Percentiles rank a stretch among this genome's conserved stretches.
These are phyloP conservation scores for Taphrina pruni DNA, from an alignment of 1,139 yeast genomes.

Conservation along the genomic window DNA sequence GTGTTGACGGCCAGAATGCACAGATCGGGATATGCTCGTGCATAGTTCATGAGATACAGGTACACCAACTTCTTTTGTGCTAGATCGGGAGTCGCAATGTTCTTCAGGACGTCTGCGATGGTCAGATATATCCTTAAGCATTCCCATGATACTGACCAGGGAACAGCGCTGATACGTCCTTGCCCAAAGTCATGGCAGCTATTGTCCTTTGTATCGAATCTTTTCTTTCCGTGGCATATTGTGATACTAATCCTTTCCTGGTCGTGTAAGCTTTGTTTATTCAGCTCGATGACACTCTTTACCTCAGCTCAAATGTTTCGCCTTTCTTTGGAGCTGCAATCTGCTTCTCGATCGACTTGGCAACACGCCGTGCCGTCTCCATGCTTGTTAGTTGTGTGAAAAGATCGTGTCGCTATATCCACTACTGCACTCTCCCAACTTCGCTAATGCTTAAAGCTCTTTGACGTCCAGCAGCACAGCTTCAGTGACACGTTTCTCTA, in stretches of 20 bases:
- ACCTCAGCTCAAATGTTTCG: slow-evolving; percentile 41
- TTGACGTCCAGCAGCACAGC: no score
- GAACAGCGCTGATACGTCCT: slow-evolving; percentile 90
- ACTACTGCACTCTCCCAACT: no score
- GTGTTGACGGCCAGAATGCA: slow-evolving; percentile 97
- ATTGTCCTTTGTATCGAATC: slow-evolving; percentile 97
- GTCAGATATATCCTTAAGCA: neutral
- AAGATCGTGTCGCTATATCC: no score
- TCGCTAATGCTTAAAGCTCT: no score
- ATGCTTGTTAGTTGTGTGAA: neutral
- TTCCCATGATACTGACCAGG: slow-evolving; percentile 55
- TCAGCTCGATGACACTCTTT: neutral
- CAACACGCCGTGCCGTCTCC: slow-evolving; percentile 31
- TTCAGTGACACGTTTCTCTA: no score
- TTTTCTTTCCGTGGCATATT: slow-evolving; percentile 85
- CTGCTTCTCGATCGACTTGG: slow-evolving; percentile 33
- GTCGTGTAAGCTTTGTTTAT: slow-evolving; percentile 58
- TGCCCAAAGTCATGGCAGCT: slow-evolving; percentile 99
- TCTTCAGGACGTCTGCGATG: slow-evolving; percentile 78
- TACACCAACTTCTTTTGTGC: slow-evolving; percentile 97
- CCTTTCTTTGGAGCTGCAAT: slow-evolving; percentile 41
- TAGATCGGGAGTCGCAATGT: slow-evolving; percentile 94
- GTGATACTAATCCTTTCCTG: slow-evolving; percentile 88
- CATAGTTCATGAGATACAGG: slow-evolving; percentile 93
- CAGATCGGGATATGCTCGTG: slow-evolving; percentile 92